Conservation (phyloP, 768 basidiomycete species). For the Leccinum arenicola region DNA sequence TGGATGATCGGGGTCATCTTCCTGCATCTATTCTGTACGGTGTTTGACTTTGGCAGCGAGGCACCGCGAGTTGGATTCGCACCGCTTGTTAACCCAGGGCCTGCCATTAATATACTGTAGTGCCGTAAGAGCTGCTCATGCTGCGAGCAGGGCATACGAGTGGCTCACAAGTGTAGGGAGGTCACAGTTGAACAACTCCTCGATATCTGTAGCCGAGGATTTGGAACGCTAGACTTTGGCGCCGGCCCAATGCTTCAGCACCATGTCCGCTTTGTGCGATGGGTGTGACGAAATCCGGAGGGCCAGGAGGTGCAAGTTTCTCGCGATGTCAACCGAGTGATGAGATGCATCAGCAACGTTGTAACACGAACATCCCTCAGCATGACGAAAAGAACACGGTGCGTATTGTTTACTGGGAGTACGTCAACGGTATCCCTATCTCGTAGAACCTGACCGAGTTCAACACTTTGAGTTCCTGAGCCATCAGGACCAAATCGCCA, state of each 20-base stretch:
- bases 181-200: conserved; percentile 53
- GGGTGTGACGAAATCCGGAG: conserved; percentile 86
- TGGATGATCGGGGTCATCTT: no score
- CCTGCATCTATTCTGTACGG: no score
- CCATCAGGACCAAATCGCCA: conserved; percentile 89
- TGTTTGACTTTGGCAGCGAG: no score
- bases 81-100: no score
- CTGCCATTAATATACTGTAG: no score
- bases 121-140: no score
- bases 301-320: conserved; percentile 85
- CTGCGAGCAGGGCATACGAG: no score
- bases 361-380: conserved; percentile 35
- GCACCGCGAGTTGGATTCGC: no score
- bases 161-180: no score
- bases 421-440: conserved; percentile 90
- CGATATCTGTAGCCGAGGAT: conserved; percentile 54
- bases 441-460: conserved; percentile 92
- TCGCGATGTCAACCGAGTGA: conserved; percentile 79
- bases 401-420: conserved; percentile 65
- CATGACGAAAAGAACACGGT: not conserved
- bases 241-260: conserved; percentile 94
- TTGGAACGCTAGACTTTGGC: conserved; percentile 82
- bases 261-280: conserved; percentile 77
- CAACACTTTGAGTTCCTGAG: conserved; percentile 86
- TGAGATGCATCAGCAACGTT: conserved; percentile 53